phyloP scores from a whole-genome alignment of 1,139 yeast genomes.

The Kurtzmaniella quercitrusa region DNA sequence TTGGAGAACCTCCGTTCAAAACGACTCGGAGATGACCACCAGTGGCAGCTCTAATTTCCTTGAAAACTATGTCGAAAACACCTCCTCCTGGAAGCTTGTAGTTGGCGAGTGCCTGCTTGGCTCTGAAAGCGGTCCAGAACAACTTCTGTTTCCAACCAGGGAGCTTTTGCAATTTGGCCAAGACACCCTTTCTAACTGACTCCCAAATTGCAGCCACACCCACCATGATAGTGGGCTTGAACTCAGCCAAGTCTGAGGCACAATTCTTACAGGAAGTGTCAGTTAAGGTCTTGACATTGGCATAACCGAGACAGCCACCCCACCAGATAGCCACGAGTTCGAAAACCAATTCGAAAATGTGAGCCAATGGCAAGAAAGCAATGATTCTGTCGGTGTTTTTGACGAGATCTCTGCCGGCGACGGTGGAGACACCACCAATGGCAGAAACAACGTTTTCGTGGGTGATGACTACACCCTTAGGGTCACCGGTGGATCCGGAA shows the following conservation, averaged over 20 bases:
- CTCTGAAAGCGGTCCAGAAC: constrained; percentile 84
- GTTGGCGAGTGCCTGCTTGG: constrained; percentile 58
- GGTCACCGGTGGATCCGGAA: constrained; percentile 96
- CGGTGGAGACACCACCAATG: constrained; percentile 72
- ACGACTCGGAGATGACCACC: constrained; percentile 80
- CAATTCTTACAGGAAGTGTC: constrained; percentile 81
- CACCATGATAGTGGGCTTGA: constrained; percentile 91
- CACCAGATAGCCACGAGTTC: constrained; percentile 79
- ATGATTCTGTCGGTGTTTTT: constrained; percentile 62
- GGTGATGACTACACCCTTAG: constrained; percentile 90
- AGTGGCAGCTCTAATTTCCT: constrained; percentile 88
- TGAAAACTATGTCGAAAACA: constrained; percentile 64
- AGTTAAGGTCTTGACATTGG: constrained; percentile 85
- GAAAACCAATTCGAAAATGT: constrained; percentile 87
- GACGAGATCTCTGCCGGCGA: constrained; percentile 53
- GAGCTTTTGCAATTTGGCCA: constrained; percentile 65
- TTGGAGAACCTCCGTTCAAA: constrained; percentile 93
- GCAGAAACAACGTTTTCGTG: constrained; percentile 81
- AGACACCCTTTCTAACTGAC: constrained; percentile 86
- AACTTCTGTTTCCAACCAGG: constrained; percentile 70
- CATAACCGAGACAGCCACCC: constrained; percentile 92
- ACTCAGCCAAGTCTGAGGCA: constrained; percentile 80
- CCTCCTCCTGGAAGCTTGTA: constrained; percentile 73
- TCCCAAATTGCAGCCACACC: constrained; percentile 99
- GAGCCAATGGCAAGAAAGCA: constrained; percentile 93